phyloP scores from a whole-genome alignment of 2,329 filamentous ascomycete genomes.

The Aspergillus sp. region DNA sequence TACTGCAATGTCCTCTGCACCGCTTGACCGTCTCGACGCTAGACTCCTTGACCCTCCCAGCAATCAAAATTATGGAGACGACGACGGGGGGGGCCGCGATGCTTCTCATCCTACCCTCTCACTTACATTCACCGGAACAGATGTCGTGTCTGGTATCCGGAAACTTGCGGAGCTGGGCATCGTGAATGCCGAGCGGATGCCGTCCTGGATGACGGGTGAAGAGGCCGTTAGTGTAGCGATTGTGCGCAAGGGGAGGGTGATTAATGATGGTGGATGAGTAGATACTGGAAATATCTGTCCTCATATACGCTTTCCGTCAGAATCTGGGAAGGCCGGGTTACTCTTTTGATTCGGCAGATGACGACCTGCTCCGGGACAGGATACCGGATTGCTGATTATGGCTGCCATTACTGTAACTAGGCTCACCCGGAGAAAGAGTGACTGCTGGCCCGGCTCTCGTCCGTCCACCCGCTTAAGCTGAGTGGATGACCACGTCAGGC shows the following conservation, averaged over 20 bases:
- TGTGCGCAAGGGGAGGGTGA: conserved; percentile 59
- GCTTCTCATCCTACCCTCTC: conserved; percentile 28
- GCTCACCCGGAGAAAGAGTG: too few relatives aligned
- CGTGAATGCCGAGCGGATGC: conserved; percentile 75
- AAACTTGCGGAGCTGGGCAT: conserved; percentile 72
- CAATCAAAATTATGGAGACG: conserved; percentile 12
- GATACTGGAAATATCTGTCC: not conserved
- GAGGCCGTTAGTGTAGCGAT: conserved; percentile 74
- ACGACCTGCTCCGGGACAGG: too few relatives aligned
- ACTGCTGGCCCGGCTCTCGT: too few relatives aligned
- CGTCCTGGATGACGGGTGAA: conserved; percentile 88
- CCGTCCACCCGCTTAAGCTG: too few relatives aligned
- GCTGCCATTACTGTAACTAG: too few relatives aligned
- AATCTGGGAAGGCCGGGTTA: too few relatives aligned
- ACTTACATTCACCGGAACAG: conserved; percentile 70
- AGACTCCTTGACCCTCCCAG: conserved; percentile 46
- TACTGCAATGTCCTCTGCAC: conserved; percentile 26
- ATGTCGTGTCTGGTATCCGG: conserved; percentile 78
- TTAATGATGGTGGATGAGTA: conserved; percentile 18
- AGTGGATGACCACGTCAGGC: too few relatives aligned
- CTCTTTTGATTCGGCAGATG: too few relatives aligned
- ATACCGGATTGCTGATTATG: too few relatives aligned
- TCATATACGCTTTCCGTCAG: not conserved
- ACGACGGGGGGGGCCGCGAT: conserved; percentile 1
- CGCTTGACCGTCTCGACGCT: conserved; percentile 51